Base-by-base conservation (phyloP, 345 rosid genomes). In the Carallia brachiata region DNA sequence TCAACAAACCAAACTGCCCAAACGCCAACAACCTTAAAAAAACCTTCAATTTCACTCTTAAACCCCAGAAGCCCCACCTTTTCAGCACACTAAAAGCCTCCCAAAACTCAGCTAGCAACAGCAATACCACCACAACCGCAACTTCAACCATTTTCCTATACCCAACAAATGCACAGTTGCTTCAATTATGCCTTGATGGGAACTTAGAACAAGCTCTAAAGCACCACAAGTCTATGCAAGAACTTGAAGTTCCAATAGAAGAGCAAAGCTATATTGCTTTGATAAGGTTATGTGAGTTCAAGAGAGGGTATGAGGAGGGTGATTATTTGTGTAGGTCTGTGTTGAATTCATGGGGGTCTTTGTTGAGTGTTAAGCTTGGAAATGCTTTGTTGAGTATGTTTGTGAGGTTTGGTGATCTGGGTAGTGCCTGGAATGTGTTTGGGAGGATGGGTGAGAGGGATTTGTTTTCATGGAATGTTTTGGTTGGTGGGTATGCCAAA, bases 391-490 rank as follows among this genome's bases (percentile, higher is more conserved):
- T 91, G 73, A 77, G 96, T 39, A 90, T 91, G 96, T 85, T 87
- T 70, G 95, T 94, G 68, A 85, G 95, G 85, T 90, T 91, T 74
- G 89, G 90, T 62, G 85, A 94, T 56, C 62, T 90, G 81, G 81
- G 76, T 67, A 84, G 81, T 69, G 98, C 96, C 0, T 88, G 97
- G 98, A 83, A 85, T 66, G 96, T 91, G 64, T 91, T 94, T 62
- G 90, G 96, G 58, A 90, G 82, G 76, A 87, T 94, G 98, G 68
- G 81, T 37, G 83, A 86, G 68, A 90, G 98, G 58, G 86, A 94
- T 75, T 81, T 89, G 70, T 90, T 91, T 64, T 94, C 95, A n/a
- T 94, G 98, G 97, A 94, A 91, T 76, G 87, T 91, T 40, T 76
- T 91, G 83, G 84, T 91, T 53, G 93, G 98, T 70, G 96, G 96